A percentile compares a stretch with the other conserved stretches of the same genome.
Conservation (phyloP, 2,329 filamentous ascomycete species). For the Trichoderma semiorbis region DNA sequence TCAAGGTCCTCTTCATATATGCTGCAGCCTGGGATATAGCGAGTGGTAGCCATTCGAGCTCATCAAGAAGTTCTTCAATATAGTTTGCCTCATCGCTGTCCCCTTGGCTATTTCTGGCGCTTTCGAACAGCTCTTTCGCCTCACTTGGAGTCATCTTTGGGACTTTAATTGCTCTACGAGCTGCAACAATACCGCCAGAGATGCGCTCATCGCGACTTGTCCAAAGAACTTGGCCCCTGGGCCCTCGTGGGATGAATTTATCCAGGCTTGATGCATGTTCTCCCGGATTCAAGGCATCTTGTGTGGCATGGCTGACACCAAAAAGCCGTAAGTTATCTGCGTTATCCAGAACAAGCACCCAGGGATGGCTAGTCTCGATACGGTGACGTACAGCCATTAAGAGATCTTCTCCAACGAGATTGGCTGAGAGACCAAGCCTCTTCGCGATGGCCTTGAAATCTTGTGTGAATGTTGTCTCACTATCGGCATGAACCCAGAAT, state of each 20-base stretch:
- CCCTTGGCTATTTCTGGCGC: not conserved
- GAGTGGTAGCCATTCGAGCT: slow-evolving; percentile 31
- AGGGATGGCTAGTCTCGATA: slow-evolving; percentile 23
- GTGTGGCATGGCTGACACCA: slow-evolving; percentile 13
- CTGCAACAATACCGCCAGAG: slow-evolving; percentile 25
- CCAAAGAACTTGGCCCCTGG: slow-evolving; percentile 31
- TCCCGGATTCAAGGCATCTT: slow-evolving; percentile 1
- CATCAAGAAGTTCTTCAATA: slow-evolving; percentile 16
- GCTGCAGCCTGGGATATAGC: slow-evolving; percentile 32
- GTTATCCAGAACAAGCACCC: slow-evolving; percentile 35
- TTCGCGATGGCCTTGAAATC: slow-evolving; percentile 32
- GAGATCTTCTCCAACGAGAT: slow-evolving; percentile 24
- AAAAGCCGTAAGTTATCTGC: slow-evolving; percentile 32
- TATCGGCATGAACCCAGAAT: slow-evolving; percentile 39
- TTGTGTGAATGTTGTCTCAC: slow-evolving; percentile 29
- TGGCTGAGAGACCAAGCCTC: slow-evolving; percentile 21
- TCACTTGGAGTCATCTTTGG: slow-evolving; percentile 22
- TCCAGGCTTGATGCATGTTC: not conserved
- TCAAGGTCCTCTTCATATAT: slow-evolving; percentile 30
- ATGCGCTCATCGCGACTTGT: slow-evolving; percentile 30
- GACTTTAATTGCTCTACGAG: slow-evolving; percentile 24
- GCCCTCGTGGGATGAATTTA: slow-evolving; percentile 26
- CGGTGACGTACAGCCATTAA: slow-evolving; percentile 17
- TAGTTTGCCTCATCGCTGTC: not conserved
- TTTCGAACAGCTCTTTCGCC: not conserved